Percentiles rank a stretch among this genome's conserved stretches.
Conservation (phyloP, 2,329 filamentous ascomycete genomes). For the Penicillium sp. region DNA sequence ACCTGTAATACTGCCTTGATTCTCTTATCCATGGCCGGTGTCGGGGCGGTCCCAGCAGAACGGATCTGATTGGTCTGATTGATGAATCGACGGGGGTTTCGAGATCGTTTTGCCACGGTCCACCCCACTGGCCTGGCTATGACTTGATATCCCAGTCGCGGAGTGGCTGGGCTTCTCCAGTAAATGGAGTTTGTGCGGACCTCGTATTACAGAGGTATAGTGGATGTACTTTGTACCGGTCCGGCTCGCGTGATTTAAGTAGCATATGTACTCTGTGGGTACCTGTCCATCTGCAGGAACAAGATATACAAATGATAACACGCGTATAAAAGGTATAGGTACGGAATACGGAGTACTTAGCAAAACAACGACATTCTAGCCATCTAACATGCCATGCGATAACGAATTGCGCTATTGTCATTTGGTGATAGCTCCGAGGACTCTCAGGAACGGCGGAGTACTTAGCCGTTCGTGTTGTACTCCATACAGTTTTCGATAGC, state of each 20-base stretch:
- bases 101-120: slow-evolving; percentile 39
- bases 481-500: not conserved
- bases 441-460: slow-evolving; percentile 11
- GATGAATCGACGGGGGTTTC: slow-evolving; percentile 20
- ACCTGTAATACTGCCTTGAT: slow-evolving; percentile 17
- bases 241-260: slow-evolving; percentile 1
- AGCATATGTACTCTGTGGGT: not conserved
- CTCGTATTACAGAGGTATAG: slow-evolving; percentile 5
- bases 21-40: slow-evolving; percentile 27
- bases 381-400: slow-evolving; percentile 7
- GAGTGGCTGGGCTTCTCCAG: slow-evolving; percentile 21
- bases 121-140: slow-evolving; percentile 19
- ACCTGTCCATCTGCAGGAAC: slow-evolving; percentile 12
- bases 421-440: slow-evolving; percentile 7
- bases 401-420: slow-evolving; percentile 13
- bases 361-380: not conserved
- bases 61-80: slow-evolving; percentile 8
- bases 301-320: not conserved
- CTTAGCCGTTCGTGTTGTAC: slow-evolving; percentile 11
- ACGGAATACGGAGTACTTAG: not conserved
- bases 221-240: not conserved
- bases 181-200: slow-evolving; percentile 14
- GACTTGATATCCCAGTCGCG: slow-evolving; percentile 15
- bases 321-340: not conserved
- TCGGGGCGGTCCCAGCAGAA: slow-evolving; percentile 20